Evolutionary conservation across 2,329 filamentous ascomycete species (phyloP).

Genomic region (Periconia sp.): DNA sequence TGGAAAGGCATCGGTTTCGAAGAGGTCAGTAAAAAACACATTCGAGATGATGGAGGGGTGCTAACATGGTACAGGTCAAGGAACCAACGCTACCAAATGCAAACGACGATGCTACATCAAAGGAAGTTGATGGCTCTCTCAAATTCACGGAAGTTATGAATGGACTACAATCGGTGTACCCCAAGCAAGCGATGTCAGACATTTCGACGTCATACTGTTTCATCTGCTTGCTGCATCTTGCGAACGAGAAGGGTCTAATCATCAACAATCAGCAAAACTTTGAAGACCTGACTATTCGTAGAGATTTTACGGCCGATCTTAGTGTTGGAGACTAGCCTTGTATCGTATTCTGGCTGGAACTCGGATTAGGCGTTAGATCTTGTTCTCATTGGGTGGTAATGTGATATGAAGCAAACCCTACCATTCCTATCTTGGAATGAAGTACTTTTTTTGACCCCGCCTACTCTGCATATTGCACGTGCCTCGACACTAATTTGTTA

Average conservation of each 20-base stretch:
- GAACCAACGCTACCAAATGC: slow-evolving; percentile 21
- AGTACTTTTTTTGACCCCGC: too few species aligned
- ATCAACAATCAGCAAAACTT: slow-evolving; percentile 68
- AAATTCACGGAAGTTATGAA: slow-evolving; percentile 95
- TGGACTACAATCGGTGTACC: slow-evolving; percentile 82
- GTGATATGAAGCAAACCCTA: too few species aligned
- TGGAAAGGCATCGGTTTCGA: slow-evolving; percentile 67
- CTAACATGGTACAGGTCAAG: slow-evolving; percentile 26
- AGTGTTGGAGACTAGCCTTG: slow-evolving; percentile 28
- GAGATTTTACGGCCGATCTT: slow-evolving; percentile 53
- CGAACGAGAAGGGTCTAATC: slow-evolving; percentile 88
- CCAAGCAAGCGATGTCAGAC: slow-evolving; percentile 84
- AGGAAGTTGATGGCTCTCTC: slow-evolving; percentile 62
- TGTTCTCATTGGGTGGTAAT: background rate
- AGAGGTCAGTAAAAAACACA: slow-evolving; percentile 34
- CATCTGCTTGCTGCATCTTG: slow-evolving; percentile 88
- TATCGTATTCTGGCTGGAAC: background rate
- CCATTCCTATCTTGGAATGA: too few species aligned
- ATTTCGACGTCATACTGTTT: slow-evolving; percentile 95
- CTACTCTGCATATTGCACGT: too few species aligned
- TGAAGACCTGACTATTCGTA: slow-evolving; percentile 56
- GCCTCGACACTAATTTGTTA: too few species aligned
- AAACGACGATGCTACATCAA: slow-evolving; percentile 36
- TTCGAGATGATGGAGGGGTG: background rate
- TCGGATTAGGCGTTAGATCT: slow-evolving; percentile 2